phyloP scores from a whole-genome alignment of 768 basidiomycete species.

The Lenzites betulinus region DNA sequence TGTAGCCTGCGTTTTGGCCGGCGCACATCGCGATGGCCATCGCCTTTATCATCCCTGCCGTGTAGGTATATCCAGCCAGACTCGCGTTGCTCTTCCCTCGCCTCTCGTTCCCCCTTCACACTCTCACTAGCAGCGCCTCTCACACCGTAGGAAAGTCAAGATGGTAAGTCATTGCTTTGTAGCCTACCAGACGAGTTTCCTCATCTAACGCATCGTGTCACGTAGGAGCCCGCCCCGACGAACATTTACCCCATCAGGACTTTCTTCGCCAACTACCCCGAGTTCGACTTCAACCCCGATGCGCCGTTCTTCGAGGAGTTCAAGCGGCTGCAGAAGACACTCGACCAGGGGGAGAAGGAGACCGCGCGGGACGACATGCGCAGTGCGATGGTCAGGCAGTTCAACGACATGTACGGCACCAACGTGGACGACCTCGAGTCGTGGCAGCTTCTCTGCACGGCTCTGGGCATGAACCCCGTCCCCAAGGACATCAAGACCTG shows the following conservation, averaged over 20 bases:
- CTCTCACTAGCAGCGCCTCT: not conserved
- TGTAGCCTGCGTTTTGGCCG: not conserved
- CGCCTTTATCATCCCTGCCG: not conserved
- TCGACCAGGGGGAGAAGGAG: not conserved
- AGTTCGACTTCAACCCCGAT: constrained; percentile 10
- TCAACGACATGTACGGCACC: constrained; percentile 24
- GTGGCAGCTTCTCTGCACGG: constrained; percentile 15
- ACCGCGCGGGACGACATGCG: not conserved
- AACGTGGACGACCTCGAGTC: constrained; percentile 14
- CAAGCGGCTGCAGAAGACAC: not conserved
- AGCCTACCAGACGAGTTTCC: too few relatives aligned
- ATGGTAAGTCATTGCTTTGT: not conserved
- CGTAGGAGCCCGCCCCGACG: not conserved
- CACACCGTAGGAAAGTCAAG: not conserved
- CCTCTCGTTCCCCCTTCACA: not conserved
- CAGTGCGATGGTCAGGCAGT: constrained; percentile 16
- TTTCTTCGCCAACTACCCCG: constrained; percentile 23
- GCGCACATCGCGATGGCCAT: constrained; percentile 5
- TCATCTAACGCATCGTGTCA: not conserved
- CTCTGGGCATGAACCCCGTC: constrained; percentile 14
- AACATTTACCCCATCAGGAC: not conserved
- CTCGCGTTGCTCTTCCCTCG: not conserved
- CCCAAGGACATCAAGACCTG: constrained; percentile 12
- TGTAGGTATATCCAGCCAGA: not conserved
- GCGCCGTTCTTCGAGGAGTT: constrained; percentile 14